Base-by-base conservation (phyloP, 2,329 filamentous ascomycete species). In the Claviceps purpurea region DNA sequence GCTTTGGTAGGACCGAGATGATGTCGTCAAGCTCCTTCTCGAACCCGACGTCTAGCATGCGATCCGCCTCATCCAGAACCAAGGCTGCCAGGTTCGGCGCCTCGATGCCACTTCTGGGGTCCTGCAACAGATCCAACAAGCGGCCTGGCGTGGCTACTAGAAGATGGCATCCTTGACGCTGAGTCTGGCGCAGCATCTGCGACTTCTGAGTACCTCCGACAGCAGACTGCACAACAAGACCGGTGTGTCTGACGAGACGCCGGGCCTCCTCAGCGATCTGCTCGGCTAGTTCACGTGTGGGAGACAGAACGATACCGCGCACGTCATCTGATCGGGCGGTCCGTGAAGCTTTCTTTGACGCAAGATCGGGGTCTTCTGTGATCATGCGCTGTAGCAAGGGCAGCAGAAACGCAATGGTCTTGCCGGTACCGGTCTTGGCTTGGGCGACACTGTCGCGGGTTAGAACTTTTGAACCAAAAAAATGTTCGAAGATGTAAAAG, bases 1-100 rank as follows among this genome's bases (percentile, higher is more conserved):
- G 76, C 47, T 76, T 70, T 3, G 91, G 91, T 10, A 96, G 75
- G 44, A 69, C 62, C 0, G 64, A 54, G 52, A 81, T 69, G 52
- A 91, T 87, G 1, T 78, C 66, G 49, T 74, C 68, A 49, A 91
- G 76, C 52, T 82, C 83, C 39, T 73, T 72, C 52, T 83, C 74
- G 61, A 91, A 91, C 2, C 87, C 93, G 75, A 95, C 93, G 72
- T 98, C 93, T 65, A 98, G 79, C 87, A 98, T 96, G 61, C 93
- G 87, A 70, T 98, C 93, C 61, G 93, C 93, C 75, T 98, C 93
- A 61, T 98, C 93, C 47, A 98, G 84, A 57, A 97, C 89, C 46
- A 98, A 77, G 59, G 93, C 94, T 66, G 89, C 86, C 73, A 97
- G 84, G 66, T 87, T 90, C 67, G 64, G 89, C 68, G 87, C 86